Evolutionary conservation across 179 eudicot species (phyloP).

Genomic region (Silene vulgaris): DNA sequence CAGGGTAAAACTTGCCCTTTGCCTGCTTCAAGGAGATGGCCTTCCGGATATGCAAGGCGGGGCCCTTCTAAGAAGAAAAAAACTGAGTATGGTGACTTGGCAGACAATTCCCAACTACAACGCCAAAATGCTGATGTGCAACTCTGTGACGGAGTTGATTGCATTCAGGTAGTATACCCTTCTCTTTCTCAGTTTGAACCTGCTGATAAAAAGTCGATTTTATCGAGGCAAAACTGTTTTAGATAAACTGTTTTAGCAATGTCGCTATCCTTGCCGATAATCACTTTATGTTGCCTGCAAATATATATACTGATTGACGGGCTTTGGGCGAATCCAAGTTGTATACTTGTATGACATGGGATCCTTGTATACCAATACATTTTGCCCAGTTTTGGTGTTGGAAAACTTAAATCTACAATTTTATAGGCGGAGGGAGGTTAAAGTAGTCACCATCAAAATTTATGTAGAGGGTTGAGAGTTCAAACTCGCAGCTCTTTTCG

Average conservation of each 20-base stretch:
- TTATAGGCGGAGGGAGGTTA: no score
- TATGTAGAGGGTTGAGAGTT: no score
- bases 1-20: background rate
- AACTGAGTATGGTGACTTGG: background rate
- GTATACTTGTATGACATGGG: no score
- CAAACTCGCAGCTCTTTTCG: no score
- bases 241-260: background rate
- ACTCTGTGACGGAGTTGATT: constrained; percentile 11
- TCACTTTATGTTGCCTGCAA: no score
- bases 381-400: no score
- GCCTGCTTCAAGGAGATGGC: constrained; percentile 10
- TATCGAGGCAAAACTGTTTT: background rate
- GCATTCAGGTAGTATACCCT: constrained; percentile 3
- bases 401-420: no score
- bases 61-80: constrained; percentile 2
- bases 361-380: no score
- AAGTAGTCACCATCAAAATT: no score
- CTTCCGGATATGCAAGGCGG: background rate
- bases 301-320: no score
- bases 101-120: background rate
- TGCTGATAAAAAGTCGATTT: constrained; percentile 3
- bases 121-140: background rate
- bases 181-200: background rate
- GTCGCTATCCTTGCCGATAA: no score
- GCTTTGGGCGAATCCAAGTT: no score